These are phyloP conservation scores for Rickenella mellea DNA, from an alignment of 768 basidiomycete genomes.

Conservation along the genomic window DNA sequence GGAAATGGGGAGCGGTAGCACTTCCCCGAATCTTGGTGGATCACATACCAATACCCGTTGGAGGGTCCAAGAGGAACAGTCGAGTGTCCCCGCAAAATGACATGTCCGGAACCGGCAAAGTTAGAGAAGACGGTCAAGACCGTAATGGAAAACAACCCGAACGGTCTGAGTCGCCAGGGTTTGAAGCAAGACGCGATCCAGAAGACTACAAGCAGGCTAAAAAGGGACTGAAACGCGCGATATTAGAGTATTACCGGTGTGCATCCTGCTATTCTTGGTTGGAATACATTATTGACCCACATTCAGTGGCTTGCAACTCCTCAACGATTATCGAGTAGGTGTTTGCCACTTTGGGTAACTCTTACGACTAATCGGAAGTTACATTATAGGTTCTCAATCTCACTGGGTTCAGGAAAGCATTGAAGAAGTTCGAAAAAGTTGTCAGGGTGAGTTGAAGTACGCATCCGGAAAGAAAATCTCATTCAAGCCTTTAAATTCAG, in stretches of 20 bases:
- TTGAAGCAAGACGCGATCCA: conserved; percentile 32
- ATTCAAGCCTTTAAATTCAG: not conserved
- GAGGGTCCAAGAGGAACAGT: not conserved
- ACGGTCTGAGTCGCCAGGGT: not conserved
- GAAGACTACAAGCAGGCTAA: conserved; percentile 81
- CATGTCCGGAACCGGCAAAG: not conserved
- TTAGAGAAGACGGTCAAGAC: not conserved
- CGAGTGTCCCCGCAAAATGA: not conserved
- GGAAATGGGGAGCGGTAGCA: not conserved
- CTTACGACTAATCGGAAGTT: not conserved
- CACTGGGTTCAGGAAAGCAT: conserved; percentile 79
- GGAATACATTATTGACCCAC: not conserved
- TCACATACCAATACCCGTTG: not conserved
- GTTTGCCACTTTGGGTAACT: not conserved
- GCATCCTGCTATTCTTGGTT: conserved; percentile 3
- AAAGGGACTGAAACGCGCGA: conserved; percentile 74
- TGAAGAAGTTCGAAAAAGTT: conserved; percentile 80
- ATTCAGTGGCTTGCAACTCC: conserved; percentile 61
- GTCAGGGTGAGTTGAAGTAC: conserved; percentile 61
- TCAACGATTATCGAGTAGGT: conserved; percentile 83
- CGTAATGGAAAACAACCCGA: not conserved
- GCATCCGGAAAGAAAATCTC: not conserved
- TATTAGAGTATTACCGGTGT: conserved; percentile 75
- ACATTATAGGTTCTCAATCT: conserved; percentile 64
- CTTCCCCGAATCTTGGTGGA: not conserved